Base-by-base conservation (phyloP, 768 basidiomycete species). In the Hydnomerulius pinastri region DNA sequence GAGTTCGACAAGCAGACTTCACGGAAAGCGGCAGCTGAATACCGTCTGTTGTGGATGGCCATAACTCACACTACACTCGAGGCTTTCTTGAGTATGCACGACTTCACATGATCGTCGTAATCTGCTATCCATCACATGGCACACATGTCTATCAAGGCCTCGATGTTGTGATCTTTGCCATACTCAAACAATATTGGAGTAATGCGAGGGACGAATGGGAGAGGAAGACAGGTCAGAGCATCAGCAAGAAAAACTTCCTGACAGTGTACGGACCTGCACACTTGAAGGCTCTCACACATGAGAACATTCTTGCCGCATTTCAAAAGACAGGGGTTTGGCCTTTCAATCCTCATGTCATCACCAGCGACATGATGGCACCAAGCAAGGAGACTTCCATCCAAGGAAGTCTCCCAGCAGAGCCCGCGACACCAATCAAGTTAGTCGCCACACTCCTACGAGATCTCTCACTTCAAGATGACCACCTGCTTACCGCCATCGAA, bases 111-210 rank as follows among this genome's bases (percentile, higher is more conserved):
- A 72, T 73, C 32, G 38, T 51, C 35, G 54, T 71, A 9, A 38
- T 72, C 4, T 74, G 70, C 52, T 77, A 77, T 59, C 76, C 74
- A 12, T 55, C 76, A 13, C 75, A 80, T 53, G 50, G 56, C 3
- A 79, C 73, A 0, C 78, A 80, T 51, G 50, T 74, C 35, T 73
- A 70, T 42, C 75, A 77, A 57, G 71, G 71, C 7, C 67, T 75
- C 17, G 73, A 77, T 53, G 66, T 77, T 45, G 68, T 71, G 7
- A 62, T 64, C 27, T 72, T 71, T 44, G 48, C 46, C 11, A 21
- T 50, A 8, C 43, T 76, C 13, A 75, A 76, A 58, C 29, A 27
- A 2, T 55, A 48, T n/a, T 66, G 55, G 58, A 20, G 44, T 1
- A 51, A 65, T 27, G 62, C 62, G 40, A 53, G 28, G 25, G 73